A percentile compares a stretch with the other conserved stretches of the same genome.
These are phyloP conservation scores for Petunia hybrid DNA, from an alignment of 305 asterid genomes.

Conservation along the genomic window DNA sequence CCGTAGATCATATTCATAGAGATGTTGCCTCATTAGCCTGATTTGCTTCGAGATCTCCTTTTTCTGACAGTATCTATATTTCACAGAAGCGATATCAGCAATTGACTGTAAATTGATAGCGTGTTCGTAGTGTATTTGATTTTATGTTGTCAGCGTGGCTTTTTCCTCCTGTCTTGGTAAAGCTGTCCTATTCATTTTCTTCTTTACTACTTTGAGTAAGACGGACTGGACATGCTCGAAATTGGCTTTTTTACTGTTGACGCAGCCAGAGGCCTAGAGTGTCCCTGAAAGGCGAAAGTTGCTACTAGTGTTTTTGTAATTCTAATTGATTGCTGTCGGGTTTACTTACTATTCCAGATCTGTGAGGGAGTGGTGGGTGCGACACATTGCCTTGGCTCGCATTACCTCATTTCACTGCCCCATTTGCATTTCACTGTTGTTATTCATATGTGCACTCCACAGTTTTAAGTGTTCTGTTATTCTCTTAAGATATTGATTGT, in stretches of 20 bases:
- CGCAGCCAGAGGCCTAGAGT: neutral
- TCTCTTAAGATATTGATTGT: no score
- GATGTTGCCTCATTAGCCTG: neutral
- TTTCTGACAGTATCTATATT: neutral
- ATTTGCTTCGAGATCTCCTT: neutral
- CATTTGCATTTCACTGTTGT: no score
- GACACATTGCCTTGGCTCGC: no score
- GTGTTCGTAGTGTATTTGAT: neutral
- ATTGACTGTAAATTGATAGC: neutral
- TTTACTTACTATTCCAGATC: neutral
- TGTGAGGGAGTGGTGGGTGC: neutral
- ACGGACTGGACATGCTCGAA: neutral
- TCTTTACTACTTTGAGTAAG: neutral
- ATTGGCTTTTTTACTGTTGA: neutral
- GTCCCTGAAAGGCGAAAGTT: neutral
- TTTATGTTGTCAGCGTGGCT: neutral
- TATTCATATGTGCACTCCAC: no score
- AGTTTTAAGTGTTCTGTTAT: no score
- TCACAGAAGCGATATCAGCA: neutral
- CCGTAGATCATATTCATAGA: neutral
- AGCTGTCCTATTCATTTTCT: neutral
- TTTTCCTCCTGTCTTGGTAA: conserved; percentile 11
- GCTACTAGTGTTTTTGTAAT: neutral
- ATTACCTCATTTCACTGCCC: no score
- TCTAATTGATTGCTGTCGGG: neutral